Conservation (phyloP, 2,329 filamentous ascomycete species). For the Alternaria consortialis region DNA sequence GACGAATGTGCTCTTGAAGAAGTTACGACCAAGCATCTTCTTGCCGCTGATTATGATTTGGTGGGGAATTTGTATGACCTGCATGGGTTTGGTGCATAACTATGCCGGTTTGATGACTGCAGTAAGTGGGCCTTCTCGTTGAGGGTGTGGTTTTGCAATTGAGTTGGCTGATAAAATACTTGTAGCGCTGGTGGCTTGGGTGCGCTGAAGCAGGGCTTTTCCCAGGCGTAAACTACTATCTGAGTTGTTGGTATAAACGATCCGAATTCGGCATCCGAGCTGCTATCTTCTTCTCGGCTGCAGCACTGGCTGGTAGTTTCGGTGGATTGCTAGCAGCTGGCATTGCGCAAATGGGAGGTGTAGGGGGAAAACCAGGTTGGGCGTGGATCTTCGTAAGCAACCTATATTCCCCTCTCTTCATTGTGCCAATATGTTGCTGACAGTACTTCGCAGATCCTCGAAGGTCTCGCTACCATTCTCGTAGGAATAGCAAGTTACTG, state of each 20-base stretch:
- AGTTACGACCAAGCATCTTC: conserved; percentile 77
- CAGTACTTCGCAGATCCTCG: conserved; percentile 57
- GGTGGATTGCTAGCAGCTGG: conserved; percentile 77
- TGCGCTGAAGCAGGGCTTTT: conserved; percentile 76
- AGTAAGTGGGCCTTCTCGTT: conserved; percentile 21
- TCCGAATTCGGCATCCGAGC: conserved; percentile 81
- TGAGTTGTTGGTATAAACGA: conserved; percentile 85
- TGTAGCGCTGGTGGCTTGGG: conserved; percentile 68
- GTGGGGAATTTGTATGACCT: conserved; percentile 72
- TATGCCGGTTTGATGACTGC: conserved; percentile 72
- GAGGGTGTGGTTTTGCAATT: background rate
- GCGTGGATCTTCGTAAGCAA: conserved; percentile 56
- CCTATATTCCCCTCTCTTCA: too few species aligned
- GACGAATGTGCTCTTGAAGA: conserved; percentile 83
- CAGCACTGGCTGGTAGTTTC: conserved; percentile 80
- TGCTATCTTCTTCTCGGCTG: conserved; percentile 84
- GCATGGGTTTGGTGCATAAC: conserved; percentile 71
- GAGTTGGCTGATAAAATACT: background rate
- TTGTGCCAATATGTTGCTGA: conserved; percentile 5
- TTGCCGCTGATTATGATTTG: conserved; percentile 79
- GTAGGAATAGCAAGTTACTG: conserved; percentile 72
- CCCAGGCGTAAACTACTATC: conserved; percentile 75
- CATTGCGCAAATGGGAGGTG: conserved; percentile 74
- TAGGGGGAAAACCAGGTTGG: conserved; percentile 58
- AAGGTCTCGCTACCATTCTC: conserved; percentile 74